Conservation (phyloP, 129 eudicot species). For the Artemisia annua region DNA sequence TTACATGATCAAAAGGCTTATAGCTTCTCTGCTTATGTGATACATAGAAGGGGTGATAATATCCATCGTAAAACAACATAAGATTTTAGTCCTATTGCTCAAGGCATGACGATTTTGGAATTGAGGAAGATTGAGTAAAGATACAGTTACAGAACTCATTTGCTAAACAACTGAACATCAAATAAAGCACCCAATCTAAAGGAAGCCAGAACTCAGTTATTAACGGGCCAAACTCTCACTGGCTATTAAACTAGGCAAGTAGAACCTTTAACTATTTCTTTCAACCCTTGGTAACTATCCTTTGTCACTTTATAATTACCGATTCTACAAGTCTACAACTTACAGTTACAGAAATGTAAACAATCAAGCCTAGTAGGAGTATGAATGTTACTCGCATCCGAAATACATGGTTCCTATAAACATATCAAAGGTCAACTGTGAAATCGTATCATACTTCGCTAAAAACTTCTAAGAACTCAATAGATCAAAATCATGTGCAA, state of each 20-base stretch:
- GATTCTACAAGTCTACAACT: no score
- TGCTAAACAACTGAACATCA: neutral
- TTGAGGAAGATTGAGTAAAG: neutral
- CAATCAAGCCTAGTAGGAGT: no score
- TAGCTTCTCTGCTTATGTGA: no score
- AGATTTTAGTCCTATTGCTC: neutral
- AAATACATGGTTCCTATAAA: neutral
- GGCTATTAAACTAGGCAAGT: no score
- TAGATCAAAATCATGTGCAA: neutral
- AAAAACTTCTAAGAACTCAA: constrained; percentile 5
- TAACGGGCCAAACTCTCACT: no score
- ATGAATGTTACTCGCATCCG: neutral
- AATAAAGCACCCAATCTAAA: neutral
- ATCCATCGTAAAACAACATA: neutral
- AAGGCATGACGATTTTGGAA: neutral
- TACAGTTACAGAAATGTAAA: no score
- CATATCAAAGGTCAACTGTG: neutral
- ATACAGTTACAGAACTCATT: neutral
- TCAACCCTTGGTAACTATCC: neutral
- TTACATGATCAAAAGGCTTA: neutral
- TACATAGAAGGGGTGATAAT: neutral
- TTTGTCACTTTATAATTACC: neutral
- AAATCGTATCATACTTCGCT: neutral
- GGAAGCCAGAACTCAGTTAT: neutral
- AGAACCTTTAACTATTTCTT: neutral